Evolutionary conservation across 108 stramenopile genomes (phyloP).

Genomic region (Licmophora abbreviata): DNA sequence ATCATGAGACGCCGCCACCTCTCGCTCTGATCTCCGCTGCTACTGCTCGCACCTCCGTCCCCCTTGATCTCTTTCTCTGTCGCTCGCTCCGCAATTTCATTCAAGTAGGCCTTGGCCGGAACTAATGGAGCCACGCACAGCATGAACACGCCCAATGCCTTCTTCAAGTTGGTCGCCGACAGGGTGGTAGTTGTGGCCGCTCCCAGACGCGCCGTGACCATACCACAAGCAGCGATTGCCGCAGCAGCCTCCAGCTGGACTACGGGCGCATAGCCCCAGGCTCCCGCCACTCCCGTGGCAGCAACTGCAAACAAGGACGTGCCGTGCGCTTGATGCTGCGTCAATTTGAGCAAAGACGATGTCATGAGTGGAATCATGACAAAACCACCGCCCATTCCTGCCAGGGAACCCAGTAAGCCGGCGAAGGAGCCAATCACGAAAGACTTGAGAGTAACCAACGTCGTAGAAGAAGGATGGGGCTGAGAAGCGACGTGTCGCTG

Average conservation of each 20-base stretch:
- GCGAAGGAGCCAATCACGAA: conserved; percentile 70
- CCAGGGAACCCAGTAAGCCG: conserved; percentile 71
- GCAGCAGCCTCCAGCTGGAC: conserved; percentile 70
- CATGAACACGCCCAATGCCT: conserved; percentile 79
- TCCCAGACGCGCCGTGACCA: conserved; percentile 71
- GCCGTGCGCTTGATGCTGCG: conserved; percentile 89
- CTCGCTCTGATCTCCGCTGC: no score
- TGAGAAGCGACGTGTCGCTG: no score
- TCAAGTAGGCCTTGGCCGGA: conserved; percentile 55
- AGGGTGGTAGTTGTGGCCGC: conserved; percentile 44
- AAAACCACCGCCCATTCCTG: conserved; percentile 92
- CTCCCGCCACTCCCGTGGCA: conserved; percentile 84
- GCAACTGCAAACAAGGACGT: conserved; percentile 85
- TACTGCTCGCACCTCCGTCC: no score
- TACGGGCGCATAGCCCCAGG: conserved; percentile 52
- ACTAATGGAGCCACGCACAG: conserved; percentile 78
- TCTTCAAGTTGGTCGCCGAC: conserved; percentile 34
- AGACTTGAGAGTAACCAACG: conserved; percentile 18
- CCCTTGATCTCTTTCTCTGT: neutral
- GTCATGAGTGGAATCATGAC: conserved; percentile 77
- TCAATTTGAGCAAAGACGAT: conserved; percentile 39
- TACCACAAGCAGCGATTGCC: conserved; percentile 64
- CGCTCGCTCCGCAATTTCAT: neutral
- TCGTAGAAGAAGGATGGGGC: neutral
- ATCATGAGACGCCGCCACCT: neutral